Evolutionary conservation across 1,284 basidiomycete genomes (phyloP).

Genomic region (Ceratobasidium sp.): DNA sequence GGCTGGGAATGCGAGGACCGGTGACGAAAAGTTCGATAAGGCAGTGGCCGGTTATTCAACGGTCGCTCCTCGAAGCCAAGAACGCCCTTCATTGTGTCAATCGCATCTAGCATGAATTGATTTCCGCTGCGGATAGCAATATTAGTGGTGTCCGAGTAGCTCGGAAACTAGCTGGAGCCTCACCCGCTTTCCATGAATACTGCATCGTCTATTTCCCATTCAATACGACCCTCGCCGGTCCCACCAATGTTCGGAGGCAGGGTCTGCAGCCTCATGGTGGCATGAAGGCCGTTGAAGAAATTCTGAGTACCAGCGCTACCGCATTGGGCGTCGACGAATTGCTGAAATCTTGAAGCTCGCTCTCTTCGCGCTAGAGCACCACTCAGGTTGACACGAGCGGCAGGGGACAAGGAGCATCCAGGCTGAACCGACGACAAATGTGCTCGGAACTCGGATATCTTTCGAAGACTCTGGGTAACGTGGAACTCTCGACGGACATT

Average conservation of each 20-base stretch:
- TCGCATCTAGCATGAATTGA: constrained; percentile 46
- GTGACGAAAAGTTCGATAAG: constrained; percentile 39
- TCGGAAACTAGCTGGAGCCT: constrained; percentile 26
- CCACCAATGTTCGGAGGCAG: constrained; percentile 45
- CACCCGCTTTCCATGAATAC: constrained; percentile 48
- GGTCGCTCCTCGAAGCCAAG: constrained; percentile 38
- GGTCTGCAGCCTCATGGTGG: constrained; percentile 44
- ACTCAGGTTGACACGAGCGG: constrained; percentile 38
- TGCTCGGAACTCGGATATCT: constrained; percentile 45
- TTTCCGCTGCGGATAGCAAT: constrained; percentile 44
- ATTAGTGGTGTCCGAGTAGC: not conserved
- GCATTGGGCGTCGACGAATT: constrained; percentile 44
- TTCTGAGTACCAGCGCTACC: constrained; percentile 47
- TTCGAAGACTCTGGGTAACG: constrained; percentile 25
- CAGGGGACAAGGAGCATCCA: constrained; percentile 43
- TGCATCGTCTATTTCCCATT: constrained; percentile 48
- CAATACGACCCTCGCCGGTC: constrained; percentile 44
- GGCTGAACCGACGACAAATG: constrained; percentile 44
- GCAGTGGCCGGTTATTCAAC: constrained; percentile 38
- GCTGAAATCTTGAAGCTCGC: constrained; percentile 42
- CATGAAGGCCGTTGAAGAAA: constrained; percentile 47
- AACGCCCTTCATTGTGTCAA: constrained; percentile 47
- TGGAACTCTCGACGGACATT: constrained; percentile 35
- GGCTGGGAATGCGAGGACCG: constrained; percentile 20
- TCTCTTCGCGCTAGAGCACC: constrained; percentile 40